Base-by-base conservation (phyloP, 106 monocot species). In the Dendrobium catenatum region DNA sequence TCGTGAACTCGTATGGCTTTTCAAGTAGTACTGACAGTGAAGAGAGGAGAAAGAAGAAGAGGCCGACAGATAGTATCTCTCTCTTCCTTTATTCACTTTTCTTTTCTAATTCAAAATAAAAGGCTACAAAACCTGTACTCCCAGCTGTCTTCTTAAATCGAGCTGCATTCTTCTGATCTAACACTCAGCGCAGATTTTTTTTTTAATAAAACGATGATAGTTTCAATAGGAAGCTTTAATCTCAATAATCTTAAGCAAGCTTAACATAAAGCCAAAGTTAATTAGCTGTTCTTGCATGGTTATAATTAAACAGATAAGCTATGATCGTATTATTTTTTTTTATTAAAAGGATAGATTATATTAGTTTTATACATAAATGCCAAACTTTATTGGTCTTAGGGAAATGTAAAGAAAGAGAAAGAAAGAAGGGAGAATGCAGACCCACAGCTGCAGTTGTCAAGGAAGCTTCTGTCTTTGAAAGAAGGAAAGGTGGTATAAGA, bases 391-490 rank as follows among this genome's bases (percentile, higher is more conserved):
- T 72, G 72, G 72, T 16, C 72, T 27, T 9, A 72, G 72, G 20
- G 72, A 72, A 37, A 72, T 37, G 33, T 2, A 29, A 37, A 72
- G 72, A 72, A 1, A 72, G 37, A 15, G 37, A 68, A n/a, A 29
- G 72, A 72, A 33, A 72, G 72, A 16, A 40, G 72, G 72, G 27
- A 72, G 72, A 72, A 72, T 16, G 72, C 13, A 66, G 64, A 27
- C 72, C 72, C 33, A 72, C 72, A 9, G 72, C 16, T 29, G 72
- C 11, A 72, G 72, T 33, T 11, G 15, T 72, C 72, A 72, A 72
- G 72, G 72, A 72, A 72, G 72, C 72, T 72, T 72, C 72, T 72
- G 72, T 16, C 37, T 72, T 70, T 70, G 70, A 70, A 70, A 70
- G 51, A 15, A 51, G 31, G 70, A 70, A 33, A 70, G 70, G 13